Base-by-base conservation (phyloP, 2,329 filamentous ascomycete species). In the Aspergillus viridinutans region DNA sequence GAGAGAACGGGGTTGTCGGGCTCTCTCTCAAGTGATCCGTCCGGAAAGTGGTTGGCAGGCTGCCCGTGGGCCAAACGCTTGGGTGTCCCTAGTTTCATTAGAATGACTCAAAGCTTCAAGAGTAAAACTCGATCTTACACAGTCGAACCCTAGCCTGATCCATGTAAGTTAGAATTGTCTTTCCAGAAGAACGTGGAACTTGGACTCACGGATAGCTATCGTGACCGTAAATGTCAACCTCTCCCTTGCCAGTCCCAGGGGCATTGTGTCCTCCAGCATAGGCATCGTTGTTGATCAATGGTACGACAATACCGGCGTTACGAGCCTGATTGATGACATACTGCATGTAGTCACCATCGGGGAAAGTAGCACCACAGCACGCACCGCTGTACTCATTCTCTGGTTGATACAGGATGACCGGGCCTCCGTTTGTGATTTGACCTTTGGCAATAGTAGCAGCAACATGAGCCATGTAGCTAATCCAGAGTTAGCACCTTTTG, bases 391-490 rank as follows among this genome's bases (percentile, higher is more conserved):
- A 92, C 70, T 94, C 90, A 60, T 94, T 95, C 70, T 95, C 90
- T 0, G 89, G 87, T 69, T 95, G 90, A 45, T 89, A 81, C 1
- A 93, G 75, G 58, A 95, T 90, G 7, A 95, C 81, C 0, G 90
- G 90, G 0, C 90, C 90, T 0, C 89, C 90, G 53, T 92, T 90
- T 1, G 89, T 93, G 66, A 95, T 92, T 65, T 94, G 90, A 0
- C 84, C 85, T 54, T 85, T 83, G 3, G 90, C 88, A 62, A 95
- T 87, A 8, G 86, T 84, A 12, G 79, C 79, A 26, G 82, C 83
- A 50, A 92, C 81, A 8, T 84, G 78, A 6, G 78, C 71, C 61
- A 85, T 81, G 62, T 91, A 90, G 60, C 81, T 83, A 54, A 25
- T 4, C 28, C 23, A 6, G 28, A 12, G 47, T 68, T 43, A 66